These are phyloP conservation scores for Sporothrix variecibatus DNA, from an alignment of 2,329 filamentous ascomycete species.

Conservation along the genomic window DNA sequence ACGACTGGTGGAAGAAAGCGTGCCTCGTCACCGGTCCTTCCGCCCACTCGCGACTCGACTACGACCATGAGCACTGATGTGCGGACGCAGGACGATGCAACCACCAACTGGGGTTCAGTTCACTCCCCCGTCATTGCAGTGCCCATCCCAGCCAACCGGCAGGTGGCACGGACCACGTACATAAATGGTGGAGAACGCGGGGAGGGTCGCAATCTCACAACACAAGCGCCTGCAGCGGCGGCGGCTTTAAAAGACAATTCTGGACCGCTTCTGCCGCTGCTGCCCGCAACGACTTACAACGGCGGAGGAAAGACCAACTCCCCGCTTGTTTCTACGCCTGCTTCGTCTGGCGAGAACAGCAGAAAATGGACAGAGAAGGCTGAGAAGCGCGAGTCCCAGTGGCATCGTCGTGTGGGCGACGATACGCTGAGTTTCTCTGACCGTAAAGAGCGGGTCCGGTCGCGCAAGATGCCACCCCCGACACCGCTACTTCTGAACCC, in stretches of 20 bases:
- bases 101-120: conserved; percentile 53
- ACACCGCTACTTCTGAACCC: conserved; percentile 55
- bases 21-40: conserved; percentile 54
- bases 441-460: conserved; percentile 47
- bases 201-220: neutral
- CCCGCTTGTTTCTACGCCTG: neutral
- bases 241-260: neutral
- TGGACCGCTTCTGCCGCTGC: conserved; percentile 5
- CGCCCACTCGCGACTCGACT: conserved; percentile 41
- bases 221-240: neutral
- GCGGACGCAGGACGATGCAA: conserved; percentile 44
- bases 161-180: conserved; percentile 46
- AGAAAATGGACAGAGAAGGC: conserved; percentile 18
- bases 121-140: conserved; percentile 51
- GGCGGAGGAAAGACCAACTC: neutral
- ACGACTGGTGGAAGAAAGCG: conserved; percentile 41
- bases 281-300: conserved; percentile 23
- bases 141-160: conserved; percentile 46
- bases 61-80: conserved; percentile 41
- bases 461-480: conserved; percentile 58
- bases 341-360: conserved; percentile 18
- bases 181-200: conserved; percentile 36
- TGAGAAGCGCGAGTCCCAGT: conserved; percentile 39
- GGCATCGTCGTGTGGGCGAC: conserved; percentile 62
- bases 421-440: conserved; percentile 61